These are phyloP conservation scores for Nitzschia sp. DNA, from an alignment of 108 stramenopile species.

Conservation along the genomic window DNA sequence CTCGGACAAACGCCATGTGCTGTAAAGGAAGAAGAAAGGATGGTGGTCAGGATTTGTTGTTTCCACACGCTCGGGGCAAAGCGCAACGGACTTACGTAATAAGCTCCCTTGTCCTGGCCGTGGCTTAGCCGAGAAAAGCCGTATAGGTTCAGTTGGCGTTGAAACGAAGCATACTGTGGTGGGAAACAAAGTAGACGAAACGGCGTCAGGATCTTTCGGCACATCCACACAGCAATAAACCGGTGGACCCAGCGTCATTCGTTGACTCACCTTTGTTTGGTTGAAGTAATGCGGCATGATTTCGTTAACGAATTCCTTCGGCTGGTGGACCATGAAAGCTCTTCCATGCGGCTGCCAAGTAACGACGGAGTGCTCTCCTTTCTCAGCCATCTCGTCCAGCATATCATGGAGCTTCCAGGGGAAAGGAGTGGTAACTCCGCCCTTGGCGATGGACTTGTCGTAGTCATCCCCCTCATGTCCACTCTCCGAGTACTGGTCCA, in stretches of 20 bases:
- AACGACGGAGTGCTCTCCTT: slow-evolving; percentile 48
- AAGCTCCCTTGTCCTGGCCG: slow-evolving; percentile 43
- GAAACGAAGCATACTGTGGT: slow-evolving; percentile 44
- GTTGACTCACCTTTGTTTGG: slow-evolving; percentile 66
- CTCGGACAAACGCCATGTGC: slow-evolving; percentile 44
- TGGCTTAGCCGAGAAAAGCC: slow-evolving; percentile 52
- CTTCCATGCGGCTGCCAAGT: slow-evolving; percentile 80
- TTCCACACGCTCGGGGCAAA: no score
- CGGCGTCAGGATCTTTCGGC: no score
- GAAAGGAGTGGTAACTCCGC: slow-evolving; percentile 43
- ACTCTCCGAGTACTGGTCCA: not conserved
- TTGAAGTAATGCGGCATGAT: slow-evolving; percentile 88
- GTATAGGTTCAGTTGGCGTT: slow-evolving; percentile 65
- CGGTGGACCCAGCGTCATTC: no score
- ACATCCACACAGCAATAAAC: no score
- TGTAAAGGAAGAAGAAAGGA: no score
- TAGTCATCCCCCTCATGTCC: slow-evolving; percentile 10
- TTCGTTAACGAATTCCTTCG: slow-evolving; percentile 63
- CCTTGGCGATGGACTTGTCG: slow-evolving; percentile 39
- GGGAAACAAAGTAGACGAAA: no score
- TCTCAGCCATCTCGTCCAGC: slow-evolving; percentile 34
- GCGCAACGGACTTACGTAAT: no score
- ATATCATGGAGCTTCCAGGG: slow-evolving; percentile 53
- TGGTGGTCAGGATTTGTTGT: no score
- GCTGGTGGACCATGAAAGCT: slow-evolving; percentile 70